Evolutionary conservation across 495 filamentous ascomycete genomes (phyloP).

Genomic region (Aspergillus egyptiacus): DNA sequence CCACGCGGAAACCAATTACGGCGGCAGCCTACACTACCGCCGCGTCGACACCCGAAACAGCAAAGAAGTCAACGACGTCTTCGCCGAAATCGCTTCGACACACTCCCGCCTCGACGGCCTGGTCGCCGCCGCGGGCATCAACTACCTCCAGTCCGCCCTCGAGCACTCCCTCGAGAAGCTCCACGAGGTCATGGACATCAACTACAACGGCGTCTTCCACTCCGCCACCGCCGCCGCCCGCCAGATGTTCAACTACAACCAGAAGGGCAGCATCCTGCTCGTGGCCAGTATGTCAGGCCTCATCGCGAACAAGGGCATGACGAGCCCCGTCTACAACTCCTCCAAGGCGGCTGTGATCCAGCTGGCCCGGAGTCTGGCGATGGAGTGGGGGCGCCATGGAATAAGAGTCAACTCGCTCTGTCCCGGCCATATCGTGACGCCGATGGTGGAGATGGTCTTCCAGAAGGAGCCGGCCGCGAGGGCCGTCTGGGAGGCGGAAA

Average conservation of each 20-base stretch:
- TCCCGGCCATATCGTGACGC: slow-evolving; percentile 67
- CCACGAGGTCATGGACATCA: slow-evolving; percentile 65
- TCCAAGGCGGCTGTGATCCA: slow-evolving; percentile 67
- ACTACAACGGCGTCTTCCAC: slow-evolving; percentile 72
- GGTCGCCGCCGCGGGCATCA: slow-evolving; percentile 75
- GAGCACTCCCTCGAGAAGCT: slow-evolving; percentile 60
- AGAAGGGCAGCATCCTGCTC: slow-evolving; percentile 61
- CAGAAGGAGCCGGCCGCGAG: slow-evolving; percentile 53
- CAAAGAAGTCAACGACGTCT: slow-evolving; percentile 45
- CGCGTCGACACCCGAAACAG: slow-evolving; percentile 60
- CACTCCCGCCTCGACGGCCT: slow-evolving; percentile 63
- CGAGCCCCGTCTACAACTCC: slow-evolving; percentile 62
- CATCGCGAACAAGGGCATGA: slow-evolving; percentile 69
- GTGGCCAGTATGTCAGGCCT: slow-evolving; percentile 78
- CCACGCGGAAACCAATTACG: slow-evolving; percentile 43
- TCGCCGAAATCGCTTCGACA: slow-evolving; percentile 49
- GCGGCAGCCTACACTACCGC: slow-evolving; percentile 54
- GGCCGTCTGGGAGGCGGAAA: slow-evolving; percentile 59
- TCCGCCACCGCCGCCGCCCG: slow-evolving; percentile 69
- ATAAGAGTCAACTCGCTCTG: slow-evolving; percentile 64
- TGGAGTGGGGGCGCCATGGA: slow-evolving; percentile 64
- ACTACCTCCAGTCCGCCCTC: slow-evolving; percentile 64
- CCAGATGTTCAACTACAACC: slow-evolving; percentile 61
- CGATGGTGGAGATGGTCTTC: slow-evolving; percentile 65
- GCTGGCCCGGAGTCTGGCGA: slow-evolving; percentile 56